Evolutionary conservation across 1,284 basidiomycete genomes (phyloP), one percentile per base, ranked within the genome.

Genomic region (Rhizoctonia solani): DNA sequence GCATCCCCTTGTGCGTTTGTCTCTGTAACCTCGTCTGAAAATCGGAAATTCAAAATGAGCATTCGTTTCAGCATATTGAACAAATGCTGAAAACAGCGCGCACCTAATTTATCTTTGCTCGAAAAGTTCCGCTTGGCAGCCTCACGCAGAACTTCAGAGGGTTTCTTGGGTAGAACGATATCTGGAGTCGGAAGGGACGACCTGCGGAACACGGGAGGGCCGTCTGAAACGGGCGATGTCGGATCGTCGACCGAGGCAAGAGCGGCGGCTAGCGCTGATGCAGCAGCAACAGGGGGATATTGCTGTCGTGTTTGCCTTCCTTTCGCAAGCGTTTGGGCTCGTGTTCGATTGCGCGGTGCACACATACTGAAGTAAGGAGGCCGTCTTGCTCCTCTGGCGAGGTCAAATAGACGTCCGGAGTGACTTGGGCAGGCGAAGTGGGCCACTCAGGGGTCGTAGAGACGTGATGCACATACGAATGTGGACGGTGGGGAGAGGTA

Each of bases 371-470:
- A 11, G 56, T 61, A n/a, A 47, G 56, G 4, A 61, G 32, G 16
- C 56, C 56, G 16, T 61, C 56, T 19, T 50, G 44, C 30, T 61
- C 56, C 29, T 42, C 29, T 4, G 56, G 56, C 11, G 42, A 61
- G 4, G 56, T 61, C 27, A 61, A 49, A 34, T 61, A 61, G 5
- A 61, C 56, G 30, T 61, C 56, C 1, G 56, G 56, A 4, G 56
- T 61, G 1, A 39, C 56, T n/a, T 61, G 56, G 13, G 44, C 21
- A 9, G 56, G 44, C 11, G 42, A 21, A 4, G 44, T 61, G n/a
- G 56, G 56, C 56, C 56, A 61, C 2, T 61, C 56, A 9, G 56
- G 56, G 19, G 44, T 42, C 9, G 56, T 61, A 11, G 56, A 61
- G 14, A 46, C 42, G 32, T 61, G 56, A 46, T 61, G 56, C 1